A percentile compares a stretch with the other conserved stretches of the same genome.
phyloP scores from a whole-genome alignment of 768 basidiomycete species.

The Kockovaella imperatae region DNA sequence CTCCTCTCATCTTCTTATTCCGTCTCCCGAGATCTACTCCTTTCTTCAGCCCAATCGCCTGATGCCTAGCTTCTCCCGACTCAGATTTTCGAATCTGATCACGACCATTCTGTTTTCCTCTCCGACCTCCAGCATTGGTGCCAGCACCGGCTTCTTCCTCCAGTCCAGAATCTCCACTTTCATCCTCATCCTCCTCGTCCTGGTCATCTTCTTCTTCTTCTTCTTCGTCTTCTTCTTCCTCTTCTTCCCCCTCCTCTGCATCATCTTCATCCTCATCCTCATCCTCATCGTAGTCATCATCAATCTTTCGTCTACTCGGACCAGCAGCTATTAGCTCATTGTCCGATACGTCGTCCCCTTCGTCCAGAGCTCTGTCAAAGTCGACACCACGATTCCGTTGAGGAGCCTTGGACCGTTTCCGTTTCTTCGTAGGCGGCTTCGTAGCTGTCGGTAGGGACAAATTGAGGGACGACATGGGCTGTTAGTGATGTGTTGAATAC shows the following conservation, averaged over 20 bases:
- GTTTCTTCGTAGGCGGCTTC: too few species aligned
- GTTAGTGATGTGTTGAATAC: too few species aligned
- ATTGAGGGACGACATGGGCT: too few species aligned
- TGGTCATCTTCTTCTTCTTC: conserved; percentile 9
- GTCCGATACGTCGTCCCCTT: conserved; percentile 27
- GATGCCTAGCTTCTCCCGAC: conserved; percentile 3
- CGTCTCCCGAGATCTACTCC: conserved; percentile 18
- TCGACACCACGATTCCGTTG: background rate
- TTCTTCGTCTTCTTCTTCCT: conserved; percentile 15
- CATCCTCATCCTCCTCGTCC: conserved; percentile 8
- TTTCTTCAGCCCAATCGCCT: conserved; percentile 3
- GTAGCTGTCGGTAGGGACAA: too few species aligned
- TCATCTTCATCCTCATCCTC: conserved; percentile 7
- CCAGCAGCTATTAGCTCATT: conserved; percentile 18
- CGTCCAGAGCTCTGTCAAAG: conserved; percentile 13
- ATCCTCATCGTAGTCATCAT: conserved; percentile 17
- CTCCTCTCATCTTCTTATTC: conserved; percentile 14
- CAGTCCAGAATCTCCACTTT: conserved; percentile 5
- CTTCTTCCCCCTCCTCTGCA: conserved; percentile 11
- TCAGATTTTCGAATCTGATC: too few species aligned
- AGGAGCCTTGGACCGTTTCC: too few species aligned
- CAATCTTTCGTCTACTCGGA: conserved; percentile 2
- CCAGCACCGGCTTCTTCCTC: conserved; percentile 2
- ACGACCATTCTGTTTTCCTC: conserved; percentile 1
- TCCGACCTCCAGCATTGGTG: conserved; percentile 3